Percentiles rank a stretch among this genome's conserved stretches.
phyloP scores from a whole-genome alignment of 108 stramenopile species.

The Fragilariopsis cylindrus region DNA sequence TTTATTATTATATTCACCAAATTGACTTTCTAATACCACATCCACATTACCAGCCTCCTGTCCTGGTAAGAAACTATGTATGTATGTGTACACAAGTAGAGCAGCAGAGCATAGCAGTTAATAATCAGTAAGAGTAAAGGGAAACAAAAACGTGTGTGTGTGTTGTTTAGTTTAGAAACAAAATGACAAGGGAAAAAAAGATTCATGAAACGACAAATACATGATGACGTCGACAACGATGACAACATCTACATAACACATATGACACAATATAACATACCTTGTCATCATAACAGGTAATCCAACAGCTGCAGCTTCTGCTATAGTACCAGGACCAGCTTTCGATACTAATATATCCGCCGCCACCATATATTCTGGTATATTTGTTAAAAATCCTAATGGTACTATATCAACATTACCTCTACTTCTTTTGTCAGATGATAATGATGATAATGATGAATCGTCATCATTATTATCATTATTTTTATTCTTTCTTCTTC shows the following conservation, averaged over 20 bases:
- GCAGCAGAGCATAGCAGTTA: neutral
- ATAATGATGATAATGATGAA: slow-evolving; percentile 11
- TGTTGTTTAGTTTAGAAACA: too few relatives aligned
- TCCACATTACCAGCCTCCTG: slow-evolving; percentile 90
- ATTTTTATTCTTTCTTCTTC: slow-evolving; percentile 7
- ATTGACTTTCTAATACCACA: slow-evolving; percentile 71
- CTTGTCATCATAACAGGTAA: slow-evolving; percentile 92
- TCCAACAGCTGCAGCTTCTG: slow-evolving; percentile 91
- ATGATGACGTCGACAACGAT: neutral
- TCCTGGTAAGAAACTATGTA: slow-evolving; percentile 70
- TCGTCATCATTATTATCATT: slow-evolving; percentile 9
- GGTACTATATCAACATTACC: slow-evolving; percentile 76
- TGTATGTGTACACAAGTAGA: neutral
- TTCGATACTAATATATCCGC: slow-evolving; percentile 92
- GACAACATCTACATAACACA: neutral
- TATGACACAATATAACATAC: slow-evolving; percentile 20
- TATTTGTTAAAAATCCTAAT: slow-evolving; percentile 92
- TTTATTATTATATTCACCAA: slow-evolving; percentile 65
- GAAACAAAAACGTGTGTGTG: neutral
- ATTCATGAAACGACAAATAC: too few relatives aligned
- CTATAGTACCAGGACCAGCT: slow-evolving; percentile 98
- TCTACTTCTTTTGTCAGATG: slow-evolving; percentile 3
- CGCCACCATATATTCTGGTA: slow-evolving; percentile 96
- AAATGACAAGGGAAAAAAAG: too few relatives aligned
- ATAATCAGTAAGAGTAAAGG: neutral